Base-by-base conservation (phyloP, 2,329 filamentous ascomycete genomes). In the Bipolaris victoriae region DNA sequence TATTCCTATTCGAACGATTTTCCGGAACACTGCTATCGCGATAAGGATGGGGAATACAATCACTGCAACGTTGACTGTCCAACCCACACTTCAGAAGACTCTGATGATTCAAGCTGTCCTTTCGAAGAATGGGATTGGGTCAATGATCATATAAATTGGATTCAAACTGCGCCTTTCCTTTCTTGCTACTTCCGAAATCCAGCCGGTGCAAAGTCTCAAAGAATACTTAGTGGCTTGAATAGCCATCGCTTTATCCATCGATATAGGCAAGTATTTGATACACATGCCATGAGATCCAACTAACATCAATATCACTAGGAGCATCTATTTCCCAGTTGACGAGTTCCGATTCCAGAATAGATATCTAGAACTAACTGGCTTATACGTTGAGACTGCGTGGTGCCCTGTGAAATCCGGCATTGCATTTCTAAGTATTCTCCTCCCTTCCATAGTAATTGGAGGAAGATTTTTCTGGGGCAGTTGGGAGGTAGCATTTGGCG, bases 401-500 rank as follows among this genome's bases (percentile, higher is more conserved):
- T 16, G 31, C 24, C 16, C 1, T 10, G 4, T 7, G 1, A 50
- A n/a, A 50, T 50, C 13, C 3, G 0, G 16, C 1, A 13, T 0
- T n/a, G 7, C 41, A 18, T 43, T 43, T 7, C 7, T 50, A 1
- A 37, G 18, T 43, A 29, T 29, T 2, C 11, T 43, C 7, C 36
- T 50, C 16, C 3, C 41, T 11, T 50, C n/a, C 18, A 13, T 20
- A 31, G 0, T 43, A 3, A 29, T 2, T 1, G 37, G 36, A 3
- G 52, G 47, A 11, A 55, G 16, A 26, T 15, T 58, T 41, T 5
- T 37, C 35, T 51, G 51, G 56, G 43, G 41, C 16, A 55, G 35
- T 15, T 58, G 56, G 56, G 56, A 58, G 20, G 31, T 55, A 48
- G 29, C 37, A 18, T 58, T 58, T n/a, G 52, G 56, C 7, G 56